phyloP scores from a whole-genome alignment of 331 rosid genomes.

The Pyrus hybrid region DNA sequence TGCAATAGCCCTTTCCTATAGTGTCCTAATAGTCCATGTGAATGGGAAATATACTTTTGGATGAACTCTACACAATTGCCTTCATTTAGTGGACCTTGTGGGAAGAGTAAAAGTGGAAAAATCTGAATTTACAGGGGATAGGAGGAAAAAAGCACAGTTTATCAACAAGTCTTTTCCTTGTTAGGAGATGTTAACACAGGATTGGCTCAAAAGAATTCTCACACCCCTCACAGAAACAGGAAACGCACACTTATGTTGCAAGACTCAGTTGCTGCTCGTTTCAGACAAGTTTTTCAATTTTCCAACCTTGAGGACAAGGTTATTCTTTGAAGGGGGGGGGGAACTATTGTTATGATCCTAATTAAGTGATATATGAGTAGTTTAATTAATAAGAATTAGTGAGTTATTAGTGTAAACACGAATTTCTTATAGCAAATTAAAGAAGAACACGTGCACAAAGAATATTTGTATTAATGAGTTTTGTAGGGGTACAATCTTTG shows the following conservation, averaged over 20 bases:
- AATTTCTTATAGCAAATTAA: no score
- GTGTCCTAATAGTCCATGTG: slow-evolving; percentile 83
- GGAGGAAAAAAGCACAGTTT: slow-evolving; percentile 66
- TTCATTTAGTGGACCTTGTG: slow-evolving; percentile 92
- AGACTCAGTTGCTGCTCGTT: slow-evolving; percentile 25
- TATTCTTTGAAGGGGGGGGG: no score
- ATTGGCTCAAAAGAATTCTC: slow-evolving; percentile 28
- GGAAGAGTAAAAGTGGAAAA: slow-evolving; percentile 89
- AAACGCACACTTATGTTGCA: slow-evolving; percentile 93
- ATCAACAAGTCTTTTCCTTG: slow-evolving; percentile 92
- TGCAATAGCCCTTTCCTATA: slow-evolving; percentile 81
- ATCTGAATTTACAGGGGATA: slow-evolving; percentile 86
- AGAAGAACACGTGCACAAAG: no score
- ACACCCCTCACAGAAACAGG: slow-evolving; percentile 88
- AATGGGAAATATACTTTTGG: slow-evolving; percentile 70
- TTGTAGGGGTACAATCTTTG: no score
- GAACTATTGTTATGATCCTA: no score
- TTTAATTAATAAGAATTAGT: no score
- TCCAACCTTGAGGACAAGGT: neutral
- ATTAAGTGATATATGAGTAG: no score
- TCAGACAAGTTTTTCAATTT: neutral
- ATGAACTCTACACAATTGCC: slow-evolving; percentile 53
- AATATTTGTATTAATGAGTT: no score
- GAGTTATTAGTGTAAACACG: no score
- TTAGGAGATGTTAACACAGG: slow-evolving; percentile 92